Conservation (phyloP, 2,329 filamentous ascomycete species). For the Zasmidium angulare region DNA sequence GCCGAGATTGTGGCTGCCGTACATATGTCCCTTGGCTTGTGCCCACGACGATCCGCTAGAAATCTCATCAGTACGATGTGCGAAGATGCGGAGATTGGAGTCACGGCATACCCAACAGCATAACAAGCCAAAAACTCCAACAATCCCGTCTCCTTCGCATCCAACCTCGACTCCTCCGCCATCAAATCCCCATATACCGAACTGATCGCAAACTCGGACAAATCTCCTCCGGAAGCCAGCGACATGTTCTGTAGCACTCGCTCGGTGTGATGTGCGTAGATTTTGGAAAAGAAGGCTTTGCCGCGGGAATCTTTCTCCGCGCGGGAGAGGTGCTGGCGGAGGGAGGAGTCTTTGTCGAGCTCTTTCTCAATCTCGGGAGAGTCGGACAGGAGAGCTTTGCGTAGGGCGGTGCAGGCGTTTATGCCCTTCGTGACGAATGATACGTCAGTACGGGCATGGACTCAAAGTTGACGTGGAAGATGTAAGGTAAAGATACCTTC, state of each 20-base stretch:
- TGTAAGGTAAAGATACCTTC: constrained; percentile 7
- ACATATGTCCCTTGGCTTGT: constrained; percentile 25
- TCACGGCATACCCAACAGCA: constrained; percentile 16
- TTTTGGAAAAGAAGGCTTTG: constrained; percentile 19
- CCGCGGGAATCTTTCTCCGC: constrained; percentile 19
- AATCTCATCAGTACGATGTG: too few relatives aligned
- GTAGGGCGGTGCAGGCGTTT: constrained; percentile 19
- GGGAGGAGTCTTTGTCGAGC: constrained; percentile 16
- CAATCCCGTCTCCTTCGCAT: constrained; percentile 21
- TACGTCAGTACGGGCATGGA: too few relatives aligned
- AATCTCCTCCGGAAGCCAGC: constrained; percentile 18
- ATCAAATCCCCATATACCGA: constrained; percentile 23
- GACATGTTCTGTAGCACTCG: constrained; percentile 22
- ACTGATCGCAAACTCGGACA: constrained; percentile 21
- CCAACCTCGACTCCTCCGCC: constrained; percentile 18
- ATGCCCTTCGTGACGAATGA: constrained; percentile 11
- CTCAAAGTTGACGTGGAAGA: neutral
- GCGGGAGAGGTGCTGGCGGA: constrained; percentile 13
- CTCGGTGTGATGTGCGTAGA: constrained; percentile 23
- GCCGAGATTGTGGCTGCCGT: constrained; percentile 20
- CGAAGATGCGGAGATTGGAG: neutral
- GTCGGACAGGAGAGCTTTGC: constrained; percentile 9
- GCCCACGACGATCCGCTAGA: constrained; percentile 14
- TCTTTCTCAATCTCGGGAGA: constrained; percentile 11
- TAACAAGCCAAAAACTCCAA: constrained; percentile 24